phyloP scores from a whole-genome alignment of 2,329 filamentous ascomycete species.

The Xylariaceae sp. region DNA sequence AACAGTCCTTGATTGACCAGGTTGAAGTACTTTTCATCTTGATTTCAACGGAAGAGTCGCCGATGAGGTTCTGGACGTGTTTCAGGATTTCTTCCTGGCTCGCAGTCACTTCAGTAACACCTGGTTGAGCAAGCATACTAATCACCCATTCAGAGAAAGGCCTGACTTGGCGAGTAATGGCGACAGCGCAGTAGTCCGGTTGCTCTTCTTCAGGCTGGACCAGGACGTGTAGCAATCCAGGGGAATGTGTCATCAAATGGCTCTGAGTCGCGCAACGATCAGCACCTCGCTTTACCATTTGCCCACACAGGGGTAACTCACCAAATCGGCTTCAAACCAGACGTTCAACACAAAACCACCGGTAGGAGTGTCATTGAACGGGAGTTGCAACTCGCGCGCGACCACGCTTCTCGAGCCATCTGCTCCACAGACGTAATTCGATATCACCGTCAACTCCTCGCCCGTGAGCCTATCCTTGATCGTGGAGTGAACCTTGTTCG shows the following conservation, averaged over 20 bases:
- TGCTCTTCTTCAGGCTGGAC: constrained; percentile 42
- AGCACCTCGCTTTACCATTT: too few relatives aligned
- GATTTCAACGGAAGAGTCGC: constrained; percentile 42
- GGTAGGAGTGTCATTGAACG: constrained; percentile 32
- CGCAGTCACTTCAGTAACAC: constrained; percentile 31
- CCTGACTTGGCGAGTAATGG: too few relatives aligned
- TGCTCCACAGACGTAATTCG: constrained; percentile 55
- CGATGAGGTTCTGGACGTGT: constrained; percentile 39
- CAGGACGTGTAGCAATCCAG: constrained; percentile 49
- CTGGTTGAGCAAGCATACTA: constrained; percentile 43
- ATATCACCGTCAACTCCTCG: constrained; percentile 39
- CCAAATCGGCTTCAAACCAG: constrained; percentile 42
- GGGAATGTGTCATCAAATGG: constrained; percentile 43
- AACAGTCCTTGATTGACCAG: constrained; percentile 59
- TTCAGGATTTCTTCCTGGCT: constrained; percentile 11
- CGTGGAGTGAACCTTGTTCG: constrained; percentile 16
- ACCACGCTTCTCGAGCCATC: constrained; percentile 45
- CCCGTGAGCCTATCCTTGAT: constrained; percentile 36
- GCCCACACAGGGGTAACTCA: too few relatives aligned
- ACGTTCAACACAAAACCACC: constrained; percentile 39
- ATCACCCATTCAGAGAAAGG: constrained; percentile 43
- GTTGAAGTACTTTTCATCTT: constrained; percentile 41
- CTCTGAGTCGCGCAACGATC: constrained; percentile 6
- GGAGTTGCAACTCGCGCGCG: constrained; percentile 34
- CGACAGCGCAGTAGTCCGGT: too few relatives aligned